Conservation (phyloP, 202 grass and related monocot species). For the Schoenoplectus tabernaemontani region DNA sequence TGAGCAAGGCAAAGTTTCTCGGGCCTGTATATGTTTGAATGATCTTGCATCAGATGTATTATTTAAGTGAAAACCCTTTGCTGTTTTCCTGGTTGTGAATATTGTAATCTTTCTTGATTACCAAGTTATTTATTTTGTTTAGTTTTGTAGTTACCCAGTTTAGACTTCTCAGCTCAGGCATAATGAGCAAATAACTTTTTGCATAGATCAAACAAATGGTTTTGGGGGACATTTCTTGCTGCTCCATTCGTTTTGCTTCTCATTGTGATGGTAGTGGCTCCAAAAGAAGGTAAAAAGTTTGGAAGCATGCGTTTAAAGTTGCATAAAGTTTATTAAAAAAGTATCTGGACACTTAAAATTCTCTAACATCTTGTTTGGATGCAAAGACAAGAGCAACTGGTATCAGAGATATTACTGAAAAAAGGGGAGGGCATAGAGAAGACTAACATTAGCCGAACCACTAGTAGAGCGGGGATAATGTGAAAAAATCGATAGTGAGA, state of each 20-base stretch:
- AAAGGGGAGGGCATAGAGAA: too few relatives aligned
- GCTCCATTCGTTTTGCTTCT: constrained; percentile 35
- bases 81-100: constrained; percentile 27
- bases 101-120: constrained; percentile 30
- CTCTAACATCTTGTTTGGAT: too few relatives aligned
- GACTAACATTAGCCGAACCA: too few relatives aligned
- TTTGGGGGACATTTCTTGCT: constrained; percentile 32
- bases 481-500: too few relatives aligned
- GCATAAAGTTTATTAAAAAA: not conserved
- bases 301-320: not conserved
- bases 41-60: constrained; percentile 7
- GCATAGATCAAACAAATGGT: not conserved
- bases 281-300: not conserved
- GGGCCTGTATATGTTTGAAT: constrained; percentile 6
- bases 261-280: not conserved
- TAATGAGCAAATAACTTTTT: constrained; percentile 25
- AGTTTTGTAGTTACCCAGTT: not conserved
- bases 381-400: too few relatives aligned
- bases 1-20: constrained; percentile 2
- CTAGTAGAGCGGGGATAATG: too few relatives aligned
- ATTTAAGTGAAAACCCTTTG: constrained; percentile 15
- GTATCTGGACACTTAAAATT: too few relatives aligned
- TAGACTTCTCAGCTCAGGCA: not conserved
- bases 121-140: constrained; percentile 19
- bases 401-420: too few relatives aligned